Conservation (phyloP, 768 basidiomycete genomes). For the Paxillus rubicundulus region DNA sequence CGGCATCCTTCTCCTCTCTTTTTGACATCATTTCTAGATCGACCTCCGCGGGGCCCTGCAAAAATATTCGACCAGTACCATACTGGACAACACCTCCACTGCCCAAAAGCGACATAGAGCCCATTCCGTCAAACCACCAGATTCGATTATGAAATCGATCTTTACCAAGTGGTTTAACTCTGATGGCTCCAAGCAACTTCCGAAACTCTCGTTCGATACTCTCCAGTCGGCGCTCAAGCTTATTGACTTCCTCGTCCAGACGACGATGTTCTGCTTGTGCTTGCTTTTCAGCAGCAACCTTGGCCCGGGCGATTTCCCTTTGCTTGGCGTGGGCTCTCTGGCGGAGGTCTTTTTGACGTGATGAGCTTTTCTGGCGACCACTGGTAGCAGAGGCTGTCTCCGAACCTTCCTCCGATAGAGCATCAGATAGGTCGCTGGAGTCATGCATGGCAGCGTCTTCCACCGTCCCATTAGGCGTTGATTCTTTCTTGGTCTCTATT, state of each 20-base stretch:
- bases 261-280: conserved; percentile 80
- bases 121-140: conserved; percentile 99
- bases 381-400: conserved; percentile 52
- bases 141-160: conserved; percentile 94
- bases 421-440: conserved; percentile 72
- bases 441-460: conserved; percentile 65
- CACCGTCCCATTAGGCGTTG: conserved; percentile 38
- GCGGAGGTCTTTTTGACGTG: conserved; percentile 51
- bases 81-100: conserved; percentile 79
- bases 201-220: conserved; percentile 93
- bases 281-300: conserved; percentile 77
- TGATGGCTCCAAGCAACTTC: conserved; percentile 77
- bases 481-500: conserved; percentile 45
- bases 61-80: conserved; percentile 85
- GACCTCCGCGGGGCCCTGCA: conserved; percentile 87
- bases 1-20: conserved; percentile 52
- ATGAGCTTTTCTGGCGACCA: conserved; percentile 41
- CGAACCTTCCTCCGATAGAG: conserved; percentile 57
- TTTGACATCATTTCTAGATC: conserved; percentile 72
- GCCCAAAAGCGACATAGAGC: conserved; percentile 74
- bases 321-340: conserved; percentile 68
- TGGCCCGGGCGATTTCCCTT: conserved; percentile 73
- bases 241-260: conserved; percentile 85
- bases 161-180: conserved; percentile 84
- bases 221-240: conserved; percentile 76